Evolutionary conservation across 2,329 filamentous ascomycete species (phyloP).

Genomic region (Orbilia quercus): DNA sequence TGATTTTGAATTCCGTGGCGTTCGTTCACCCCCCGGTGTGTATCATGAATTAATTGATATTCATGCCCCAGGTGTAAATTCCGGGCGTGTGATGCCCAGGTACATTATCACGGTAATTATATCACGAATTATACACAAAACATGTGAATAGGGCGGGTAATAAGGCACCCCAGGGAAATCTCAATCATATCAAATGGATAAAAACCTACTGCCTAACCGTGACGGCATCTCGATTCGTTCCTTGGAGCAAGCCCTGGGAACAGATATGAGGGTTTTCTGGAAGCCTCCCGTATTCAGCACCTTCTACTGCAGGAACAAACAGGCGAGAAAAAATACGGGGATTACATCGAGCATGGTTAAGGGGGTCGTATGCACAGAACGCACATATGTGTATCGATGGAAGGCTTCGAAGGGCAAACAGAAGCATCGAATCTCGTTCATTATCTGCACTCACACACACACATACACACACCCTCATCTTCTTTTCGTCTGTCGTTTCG

Average conservation of each 20-base stretch:
- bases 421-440: conserved; percentile 13
- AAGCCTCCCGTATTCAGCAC: conserved; percentile 43
- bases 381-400: neutral
- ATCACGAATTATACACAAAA: too few species aligned
- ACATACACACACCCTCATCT: conserved; percentile 16
- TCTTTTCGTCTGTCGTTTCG: too few species aligned
- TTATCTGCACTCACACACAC: too few species aligned
- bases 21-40: too few species aligned
- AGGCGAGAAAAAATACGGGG: conserved; percentile 43
- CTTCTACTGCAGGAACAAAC: conserved; percentile 51
- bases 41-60: too few species aligned
- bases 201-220: conserved; percentile 50
- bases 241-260: too few species aligned
- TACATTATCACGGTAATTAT: too few species aligned
- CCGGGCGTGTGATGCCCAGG: too few species aligned
- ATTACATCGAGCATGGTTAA: conserved; percentile 24
- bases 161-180: too few species aligned
- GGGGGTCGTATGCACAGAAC: conserved; percentile 16
- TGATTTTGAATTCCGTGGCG: conserved; percentile 18
- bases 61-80: too few species aligned
- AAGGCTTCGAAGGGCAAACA: conserved; percentile 34
- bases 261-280: conserved; percentile 52
- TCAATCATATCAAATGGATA: conserved; percentile 37
- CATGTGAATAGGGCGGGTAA: conserved; percentile 28
- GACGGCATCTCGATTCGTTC: too few species aligned